These are phyloP conservation scores for Cinnamomum micranthum DNA, from an alignment of 164 flowering plant genomes.

Conservation along the genomic window DNA sequence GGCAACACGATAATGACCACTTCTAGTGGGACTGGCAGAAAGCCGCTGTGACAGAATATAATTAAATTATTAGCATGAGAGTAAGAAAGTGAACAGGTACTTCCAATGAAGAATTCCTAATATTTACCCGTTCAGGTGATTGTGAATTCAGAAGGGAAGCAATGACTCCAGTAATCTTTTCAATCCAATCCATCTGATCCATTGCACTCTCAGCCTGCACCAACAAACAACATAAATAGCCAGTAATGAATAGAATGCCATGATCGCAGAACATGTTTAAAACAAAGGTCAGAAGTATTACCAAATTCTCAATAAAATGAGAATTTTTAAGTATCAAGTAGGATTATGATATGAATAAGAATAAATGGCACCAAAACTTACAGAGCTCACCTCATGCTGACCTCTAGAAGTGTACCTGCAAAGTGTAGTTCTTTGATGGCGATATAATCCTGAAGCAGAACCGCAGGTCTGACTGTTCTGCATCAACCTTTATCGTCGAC, in stretches of 20 bases:
- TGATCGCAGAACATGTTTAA: neutral
- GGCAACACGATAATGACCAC: slow-evolving; percentile 21
- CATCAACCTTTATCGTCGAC: slow-evolving; percentile 95
- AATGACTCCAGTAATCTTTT: slow-evolving; percentile 98
- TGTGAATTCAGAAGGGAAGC: slow-evolving; percentile 94
- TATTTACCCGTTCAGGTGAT: slow-evolving; percentile 34
- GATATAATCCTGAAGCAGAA: slow-evolving; percentile 98
- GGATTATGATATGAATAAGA: neutral
- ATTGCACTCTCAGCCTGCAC: slow-evolving; percentile 96
- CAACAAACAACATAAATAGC: neutral
- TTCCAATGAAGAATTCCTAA: no score
- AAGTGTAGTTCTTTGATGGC: slow-evolving; percentile 87
- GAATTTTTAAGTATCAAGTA: neutral
- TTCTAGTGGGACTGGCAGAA: slow-evolving; percentile 27
- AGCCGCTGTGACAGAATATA: slow-evolving; percentile 25
- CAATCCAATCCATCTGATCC: slow-evolving; percentile 99
- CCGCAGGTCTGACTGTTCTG: slow-evolving; percentile 93
- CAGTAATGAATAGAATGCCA: neutral
- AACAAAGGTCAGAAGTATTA: no score
- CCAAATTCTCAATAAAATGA: no score
- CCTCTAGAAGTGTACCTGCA: slow-evolving; percentile 60
- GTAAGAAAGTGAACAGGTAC: no score
- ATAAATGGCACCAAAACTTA: no score
- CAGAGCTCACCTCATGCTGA: slow-evolving; percentile 1
- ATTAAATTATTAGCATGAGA: no score